Percentiles rank a stretch among this genome's conserved stretches.
Conservation (phyloP, 225 moss, liverwort and hornwort species). For the Antitrichia curtipendula region DNA sequence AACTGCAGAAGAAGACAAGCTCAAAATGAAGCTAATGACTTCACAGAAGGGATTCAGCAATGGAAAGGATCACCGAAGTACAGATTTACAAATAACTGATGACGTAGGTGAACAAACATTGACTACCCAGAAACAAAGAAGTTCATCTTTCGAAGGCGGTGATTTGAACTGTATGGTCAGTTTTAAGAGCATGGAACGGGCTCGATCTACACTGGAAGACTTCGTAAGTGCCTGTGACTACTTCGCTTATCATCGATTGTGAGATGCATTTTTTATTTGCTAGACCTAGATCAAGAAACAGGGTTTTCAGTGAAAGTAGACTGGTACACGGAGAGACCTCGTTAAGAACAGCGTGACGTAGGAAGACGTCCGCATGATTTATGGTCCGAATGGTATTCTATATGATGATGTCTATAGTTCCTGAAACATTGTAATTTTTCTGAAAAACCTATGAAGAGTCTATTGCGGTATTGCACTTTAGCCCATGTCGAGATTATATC, state of each 20-base stretch:
- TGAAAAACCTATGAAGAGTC: neutral
- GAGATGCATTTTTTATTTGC: neutral
- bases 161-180: conserved; percentile 33
- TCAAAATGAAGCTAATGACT: neutral
- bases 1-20: neutral
- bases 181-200: conserved; percentile 72
- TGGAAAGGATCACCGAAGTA: neutral
- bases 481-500: neutral
- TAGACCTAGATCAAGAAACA: neutral
- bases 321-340: neutral
- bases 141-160: neutral
- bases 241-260: neutral
- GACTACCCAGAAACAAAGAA: neutral
- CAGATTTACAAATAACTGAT: neutral
- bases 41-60: neutral
- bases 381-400: neutral
- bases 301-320: neutral
- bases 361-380: neutral
- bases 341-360: neutral
- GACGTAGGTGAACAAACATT: neutral
- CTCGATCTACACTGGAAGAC: conserved; percentile 81
- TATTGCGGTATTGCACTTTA: neutral
- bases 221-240: conserved; percentile 39
- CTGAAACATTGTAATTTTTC: neutral
- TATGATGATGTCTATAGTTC: neutral